Evolutionary conservation across 2,329 filamentous ascomycete genomes (phyloP), one percentile per base, ranked within the genome.

Genomic region (Alternaria postmessia): DNA sequence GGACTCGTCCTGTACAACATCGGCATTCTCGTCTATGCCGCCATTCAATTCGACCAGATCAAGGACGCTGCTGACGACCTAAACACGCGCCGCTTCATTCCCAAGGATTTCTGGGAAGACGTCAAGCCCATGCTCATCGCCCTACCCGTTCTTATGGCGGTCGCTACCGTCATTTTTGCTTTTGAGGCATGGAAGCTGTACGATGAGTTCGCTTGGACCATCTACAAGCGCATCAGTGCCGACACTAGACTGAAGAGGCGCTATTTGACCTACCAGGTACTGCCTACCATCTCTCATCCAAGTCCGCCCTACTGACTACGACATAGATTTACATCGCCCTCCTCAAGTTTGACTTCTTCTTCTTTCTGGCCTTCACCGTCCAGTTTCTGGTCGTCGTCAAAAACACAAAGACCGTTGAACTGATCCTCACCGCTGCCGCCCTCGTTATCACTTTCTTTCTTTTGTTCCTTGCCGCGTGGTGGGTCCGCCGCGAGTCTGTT

Each of bases 321-420:
- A n/a, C 26, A 64, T 74, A 97, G 94, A 94, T 99, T 78, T 99
- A 97, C 80, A 97, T 99, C 74, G 93, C 95, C 38, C 87, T 99
- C 11, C 86, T 99, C 67, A 99, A 99, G 81, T 99, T 99, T 79
- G 95, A 99, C 81, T 98, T 99, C 81, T 99, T 99, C 88, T 98
- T 99, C 85, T 99, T 99, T 85, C 88, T 99, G 51, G 95, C 94
- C 55, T 99, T 99, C 79, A 98, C 95, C 7, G 92, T 99, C 47
- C 95, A 99, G 76, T 99, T 99, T 79, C 87, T 98, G 54, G 94
- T 99, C 70, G 91, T 98, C 60, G 93, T 99, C 61, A 86, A 83
- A 61, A 83, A 86, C 65, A 85, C 84, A 26, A 85, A 86, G 48
- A 86, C 90, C 63, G 83, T 88, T 71, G 95, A 99, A 78, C 92